Base-by-base conservation (phyloP, 208 protist species). In the Acanthamoeba lugdunensis region DNA sequence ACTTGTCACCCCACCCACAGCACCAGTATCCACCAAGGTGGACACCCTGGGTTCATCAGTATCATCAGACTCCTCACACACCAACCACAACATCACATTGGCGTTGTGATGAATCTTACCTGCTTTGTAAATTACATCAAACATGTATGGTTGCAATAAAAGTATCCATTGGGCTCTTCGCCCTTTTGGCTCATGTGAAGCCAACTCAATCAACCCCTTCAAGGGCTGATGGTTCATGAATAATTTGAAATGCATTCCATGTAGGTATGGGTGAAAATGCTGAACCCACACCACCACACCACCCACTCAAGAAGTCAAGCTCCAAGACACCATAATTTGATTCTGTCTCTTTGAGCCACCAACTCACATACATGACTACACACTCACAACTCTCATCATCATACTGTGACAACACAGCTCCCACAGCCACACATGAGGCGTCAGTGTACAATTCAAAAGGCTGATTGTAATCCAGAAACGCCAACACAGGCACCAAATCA, bases 361-460 rank as follows among this genome's bases (percentile, higher is more conserved):
- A 25, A 23, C 90, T 93, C 0, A 25, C 67, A 11, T 93, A 93
- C 13, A 2, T n/a, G 2, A 93, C 54, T 0, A 93, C 63, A 25
- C 48, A n/a, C 6, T 93, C 61, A 0, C 14, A 16, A 0, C 90
- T 28, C 2, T 18, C 50, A 6, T 93, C 23, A 4, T 85, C 67
- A 8, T 5, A 18, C 9, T 94, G 71, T 14, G 91, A 23, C 5
- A 94, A 45, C 33, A 94, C 56, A 0, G 91, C 91, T 0, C 77
- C 30, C 3, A 90, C 73, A 0, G 23, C 75, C 0, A 50, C 1
- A 0, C 58, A 0, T 0, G 91, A 94, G 0, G 91, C 91, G 67
- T 94, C 61, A 0, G 41, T 88, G 73, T 94, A 37, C 4, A 94
- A 41, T 11, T n/a, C 33, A 21, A 90, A 94, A 0, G 45, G 52